Percentiles rank a stretch among this genome's conserved stretches.
Evolutionary conservation across 208 protist genomes (phyloP).

Genomic region (Leishmania gerbilli): DNA sequence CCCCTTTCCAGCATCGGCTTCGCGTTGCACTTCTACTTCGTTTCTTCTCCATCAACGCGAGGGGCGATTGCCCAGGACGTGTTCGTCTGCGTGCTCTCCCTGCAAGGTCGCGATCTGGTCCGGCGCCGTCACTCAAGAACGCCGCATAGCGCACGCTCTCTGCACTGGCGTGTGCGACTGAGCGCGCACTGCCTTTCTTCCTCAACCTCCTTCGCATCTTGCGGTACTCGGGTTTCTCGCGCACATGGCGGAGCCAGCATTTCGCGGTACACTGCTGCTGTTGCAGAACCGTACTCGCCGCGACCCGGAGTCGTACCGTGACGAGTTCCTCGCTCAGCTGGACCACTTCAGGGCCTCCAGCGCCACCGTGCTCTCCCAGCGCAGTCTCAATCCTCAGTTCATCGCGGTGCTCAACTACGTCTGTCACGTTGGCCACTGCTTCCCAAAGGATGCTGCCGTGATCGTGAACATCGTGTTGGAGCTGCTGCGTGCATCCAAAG

Average conservation of each 20-base stretch:
- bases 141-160: not conserved
- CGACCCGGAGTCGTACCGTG: conserved; percentile 95
- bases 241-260: conserved; percentile 74
- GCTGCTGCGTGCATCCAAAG: conserved; percentile 84
- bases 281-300: conserved; percentile 96
- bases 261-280: conserved; percentile 91
- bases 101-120: not conserved
- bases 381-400: conserved; percentile 85
- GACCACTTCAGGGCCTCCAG: conserved; percentile 94
- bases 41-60: not conserved
- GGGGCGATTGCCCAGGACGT: not conserved
- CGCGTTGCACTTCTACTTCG: not conserved
- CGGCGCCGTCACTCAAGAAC: not conserved
- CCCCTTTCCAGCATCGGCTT: not conserved
- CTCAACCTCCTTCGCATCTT: not conserved
- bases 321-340: conserved; percentile 95
- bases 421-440: conserved; percentile 91
- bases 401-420: conserved; percentile 85
- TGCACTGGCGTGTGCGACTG: not conserved
- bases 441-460: conserved; percentile 80
- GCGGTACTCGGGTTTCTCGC: not conserved
- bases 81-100: not conserved
- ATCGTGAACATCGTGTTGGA: conserved; percentile 86
- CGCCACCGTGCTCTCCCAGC: conserved; percentile 89
- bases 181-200: not conserved